These are phyloP conservation scores for Entophlyctis luteolus DNA, from an alignment of 192 early-diverging fungal genomes.

Conservation along the genomic window DNA sequence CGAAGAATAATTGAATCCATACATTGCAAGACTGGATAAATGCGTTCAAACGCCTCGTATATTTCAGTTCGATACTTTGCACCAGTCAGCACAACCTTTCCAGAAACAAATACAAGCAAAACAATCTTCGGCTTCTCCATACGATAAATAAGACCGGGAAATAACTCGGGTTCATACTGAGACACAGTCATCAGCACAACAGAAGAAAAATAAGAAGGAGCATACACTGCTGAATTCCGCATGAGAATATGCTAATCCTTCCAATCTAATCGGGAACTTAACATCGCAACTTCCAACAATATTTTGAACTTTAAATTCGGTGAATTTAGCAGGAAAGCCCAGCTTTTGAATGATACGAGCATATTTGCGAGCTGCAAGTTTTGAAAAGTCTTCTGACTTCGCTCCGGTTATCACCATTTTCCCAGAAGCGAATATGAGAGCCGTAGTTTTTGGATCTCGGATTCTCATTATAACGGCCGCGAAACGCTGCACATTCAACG, in stretches of 20 bases:
- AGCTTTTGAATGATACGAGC: conserved; percentile 98
- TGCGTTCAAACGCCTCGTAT: conserved; percentile 95
- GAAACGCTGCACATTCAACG: conserved; percentile 77
- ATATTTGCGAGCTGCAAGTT: conserved; percentile 96
- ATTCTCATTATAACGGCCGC: conserved; percentile 99
- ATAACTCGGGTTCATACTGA: conserved; percentile 97
- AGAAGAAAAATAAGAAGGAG: not conserved
- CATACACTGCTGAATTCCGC: conserved; percentile 84
- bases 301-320: conserved; percentile 99
- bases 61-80: conserved; percentile 87
- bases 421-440: conserved; percentile 97
- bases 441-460: conserved; percentile 98
- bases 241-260: conserved; percentile 92
- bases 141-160: conserved; percentile 98
- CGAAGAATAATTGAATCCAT: not conserved
- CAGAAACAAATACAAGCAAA: conserved; percentile 96
- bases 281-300: conserved; percentile 99
- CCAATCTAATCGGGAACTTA: conserved; percentile 98
- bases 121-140: conserved; percentile 99
- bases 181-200: not conserved
- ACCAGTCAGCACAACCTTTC: conserved; percentile 99
- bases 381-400: conserved; percentile 96
- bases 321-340: conserved; percentile 95
- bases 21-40: conserved; percentile 86
- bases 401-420: conserved; percentile 99